Base-by-base conservation (phyloP, 2,329 filamentous ascomycete genomes). In the Pseudogymnoascus sp. region DNA sequence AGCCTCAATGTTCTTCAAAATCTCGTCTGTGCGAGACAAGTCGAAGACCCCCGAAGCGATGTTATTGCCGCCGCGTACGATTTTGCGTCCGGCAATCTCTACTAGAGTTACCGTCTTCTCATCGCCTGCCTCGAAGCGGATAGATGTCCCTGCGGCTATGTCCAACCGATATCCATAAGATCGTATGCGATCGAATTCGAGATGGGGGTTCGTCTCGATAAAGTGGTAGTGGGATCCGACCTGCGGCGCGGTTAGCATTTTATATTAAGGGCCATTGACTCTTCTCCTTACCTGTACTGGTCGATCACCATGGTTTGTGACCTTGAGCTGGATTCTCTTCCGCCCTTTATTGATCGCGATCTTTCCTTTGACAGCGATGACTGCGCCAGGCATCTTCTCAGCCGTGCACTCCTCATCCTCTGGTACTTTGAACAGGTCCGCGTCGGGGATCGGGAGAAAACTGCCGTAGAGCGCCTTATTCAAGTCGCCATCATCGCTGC, bases 191-290 rank as follows among this genome's bases (percentile, higher is more conserved):
- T 97, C 93, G 74, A 97, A 97, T 65, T 90, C 85, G 60, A 97
- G 82, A 74, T 90, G 85, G 0, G 92, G 90, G 75, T 97, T 97
- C n/a, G 87, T 89, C 78, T 97, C 93, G 71, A 96, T 86, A 74
- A 97, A 96, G 76, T 97, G 93, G 75, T 96, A 97, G 76, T 97
- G 93, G 33, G 91, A 96, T 33, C 93, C 93, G 64, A 90, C 82
- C 83, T 87, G 69, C 21, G 4, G n/a, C 21, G 18, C n/a, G 1
- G 18, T 64, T 55, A 68, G 62, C 37, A 41, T 7, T 16, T 6
- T 8, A 14, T 16, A 11, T 2, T 5, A 58, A 14, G 33, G 9
- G 12, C 58, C 38, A 66, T 45, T 45, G 25, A 16, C 41, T 5
- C 25, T 62, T 69, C 74, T 43, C 73, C 93, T 43, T 73, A 93